Base-by-base conservation (phyloP, 2,329 filamentous ascomycete genomes). In the Colletotrichum theobromicola region DNA sequence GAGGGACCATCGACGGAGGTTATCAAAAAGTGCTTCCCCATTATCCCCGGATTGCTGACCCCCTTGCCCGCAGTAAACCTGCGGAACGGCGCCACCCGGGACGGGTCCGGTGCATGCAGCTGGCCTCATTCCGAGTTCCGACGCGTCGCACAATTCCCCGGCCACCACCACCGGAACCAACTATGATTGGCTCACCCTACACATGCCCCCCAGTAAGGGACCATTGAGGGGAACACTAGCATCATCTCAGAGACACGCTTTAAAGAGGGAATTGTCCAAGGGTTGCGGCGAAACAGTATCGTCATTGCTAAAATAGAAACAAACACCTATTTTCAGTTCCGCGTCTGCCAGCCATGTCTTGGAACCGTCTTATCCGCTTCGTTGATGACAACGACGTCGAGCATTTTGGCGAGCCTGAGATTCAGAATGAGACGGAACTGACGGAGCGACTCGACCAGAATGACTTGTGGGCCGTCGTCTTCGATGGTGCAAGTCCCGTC, bases 311-410 rank as follows among this genome's bases (percentile, higher is more conserved):
- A 53, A 53, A 9, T 32, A 35, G 24, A 24, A 8, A 18, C n/a
- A 16, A 2, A 28, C 35, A 28, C 26, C 24, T 53, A 24, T 21
- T 55, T 35, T 30, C 57, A 64, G 21, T 21, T 4, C 53, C 8
- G 70, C 34, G 62, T 8, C 50, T 42, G 12, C 58, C 30, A 53
- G 63, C 3, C 12, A 74, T 74, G 67, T 67, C 78, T 9, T 84
- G 81, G 81, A 76, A 78, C 21, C 78, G 80, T 28, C 79, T 84
- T 21, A 81, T 84, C 35, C 82, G 83, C 8, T 84, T 84, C 69
- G 79, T 80, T 32, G 82, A 83, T 72, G 80, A 81, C 63, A 80
- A 78, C 35, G 82, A 80, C 67, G 77, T 76, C 3, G 80, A 82
- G 57, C 79, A 79, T 12, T 83, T 84, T 76, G 83, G 83, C 16